Base-by-base conservation (phyloP, 768 basidiomycete genomes). In the Cyathus striatus region DNA sequence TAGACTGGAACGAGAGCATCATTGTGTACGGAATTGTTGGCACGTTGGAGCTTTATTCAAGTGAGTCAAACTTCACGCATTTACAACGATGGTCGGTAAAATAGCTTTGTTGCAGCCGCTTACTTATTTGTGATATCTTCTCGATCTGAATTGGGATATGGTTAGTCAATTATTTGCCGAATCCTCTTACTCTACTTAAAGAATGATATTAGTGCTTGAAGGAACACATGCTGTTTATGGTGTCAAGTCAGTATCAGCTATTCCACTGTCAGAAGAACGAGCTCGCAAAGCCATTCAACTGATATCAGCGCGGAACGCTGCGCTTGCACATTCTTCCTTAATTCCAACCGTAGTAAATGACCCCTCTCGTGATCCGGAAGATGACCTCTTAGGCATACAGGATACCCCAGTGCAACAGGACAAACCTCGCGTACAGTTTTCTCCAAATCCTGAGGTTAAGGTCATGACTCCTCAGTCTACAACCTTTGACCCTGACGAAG, bases 21-120 rank as follows among this genome's bases (percentile, higher is more conserved):
- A 60, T 86, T 34, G 72, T 89, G 9, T 83, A 88, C 59, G 90
- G 89, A 10, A 78, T 92, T 49, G 66, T 90, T 34, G 89, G 89
- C 13, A 66, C 87, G 14, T 55, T 92, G 47, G 79, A 81, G 47
- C 62, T 92, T 18, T 87, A 81, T 56, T 74, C 82, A 54, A 77
- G 89, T 90, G 62, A 45, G 67, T 61, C 20, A n/a, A n/a, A n/a
- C n/a, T n/a, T n/a, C n/a, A n/a, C n/a, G n/a, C n/a, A n/a, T n/a
- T n/a, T n/a, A n/a, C n/a, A n/a, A n/a, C n/a, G n/a, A n/a, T n/a
- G n/a, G n/a, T n/a, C n/a, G n/a, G n/a, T n/a, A n/a, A n/a, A n/a
- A n/a, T n/a, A n/a, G n/a, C n/a, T n/a, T n/a, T n/a, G n/a, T n/a
- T 41, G 41, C 44, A 90, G 90, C 76, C 25, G 85, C 89, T 6